Evolutionary conservation across 257 asterid species (phyloP).

Genomic region (Salvia rosmarinus): DNA sequence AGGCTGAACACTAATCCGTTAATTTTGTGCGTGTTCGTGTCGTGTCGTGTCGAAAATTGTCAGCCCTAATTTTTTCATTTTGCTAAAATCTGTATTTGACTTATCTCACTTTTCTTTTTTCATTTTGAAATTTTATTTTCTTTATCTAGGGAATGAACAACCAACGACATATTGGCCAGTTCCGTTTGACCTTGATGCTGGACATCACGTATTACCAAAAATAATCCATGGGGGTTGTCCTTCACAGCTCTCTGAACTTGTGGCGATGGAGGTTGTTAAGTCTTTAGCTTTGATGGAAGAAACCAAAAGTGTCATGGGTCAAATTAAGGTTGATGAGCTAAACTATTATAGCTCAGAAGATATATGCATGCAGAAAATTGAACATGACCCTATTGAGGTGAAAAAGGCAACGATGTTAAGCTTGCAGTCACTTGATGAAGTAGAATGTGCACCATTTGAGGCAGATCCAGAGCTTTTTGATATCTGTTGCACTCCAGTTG

Average conservation of each 20-base stretch:
- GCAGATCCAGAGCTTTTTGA: conserved; percentile 47
- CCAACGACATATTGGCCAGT: conserved; percentile 55
- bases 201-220: conserved; percentile 73
- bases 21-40: too few relatives aligned
- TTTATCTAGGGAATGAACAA: conserved; percentile 54
- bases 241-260: conserved; percentile 76
- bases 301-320: conserved; percentile 40
- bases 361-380: conserved; percentile 31
- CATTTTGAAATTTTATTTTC: conserved; percentile 28
- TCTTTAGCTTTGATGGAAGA: conserved; percentile 58
- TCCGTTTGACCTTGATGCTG: conserved; percentile 83
- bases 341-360: conserved; percentile 31
- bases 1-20: too few relatives aligned
- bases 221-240: conserved; percentile 60
- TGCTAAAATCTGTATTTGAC: conserved; percentile 7
- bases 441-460: conserved; percentile 50
- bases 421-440: conserved; percentile 52
- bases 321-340: conserved; percentile 41
- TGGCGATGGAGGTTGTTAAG: conserved; percentile 75
- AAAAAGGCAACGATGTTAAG: conserved; percentile 76
- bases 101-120: conserved; percentile 14
- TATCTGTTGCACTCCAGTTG: conserved; percentile 65
- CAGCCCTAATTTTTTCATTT: conserved; percentile 17
- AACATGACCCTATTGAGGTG: conserved; percentile 47
- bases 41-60: background rate